These are phyloP conservation scores for Ophidiomyces ophidiicola DNA, from an alignment of 2,329 filamentous ascomycete species.

Conservation along the genomic window DNA sequence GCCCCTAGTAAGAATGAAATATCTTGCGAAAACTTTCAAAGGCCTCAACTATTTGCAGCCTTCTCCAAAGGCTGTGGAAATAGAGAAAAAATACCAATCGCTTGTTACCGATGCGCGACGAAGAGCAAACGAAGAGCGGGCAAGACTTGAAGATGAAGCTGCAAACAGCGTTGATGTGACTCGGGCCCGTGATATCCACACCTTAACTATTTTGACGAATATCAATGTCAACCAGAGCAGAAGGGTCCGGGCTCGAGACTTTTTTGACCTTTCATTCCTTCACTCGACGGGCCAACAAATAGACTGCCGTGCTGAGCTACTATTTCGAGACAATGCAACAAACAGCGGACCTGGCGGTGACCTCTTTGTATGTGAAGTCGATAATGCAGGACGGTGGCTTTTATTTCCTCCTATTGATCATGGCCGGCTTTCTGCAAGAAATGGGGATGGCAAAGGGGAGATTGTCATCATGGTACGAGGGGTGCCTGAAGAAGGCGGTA, in stretches of 20 bases:
- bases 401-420: slow-evolving; percentile 80
- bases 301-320: slow-evolving; percentile 75
- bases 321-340: slow-evolving; percentile 69
- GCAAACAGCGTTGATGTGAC: slow-evolving; percentile 72
- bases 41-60: slow-evolving; percentile 37
- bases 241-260: slow-evolving; percentile 79
- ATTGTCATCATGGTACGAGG: slow-evolving; percentile 82
- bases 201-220: slow-evolving; percentile 56
- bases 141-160: slow-evolving; percentile 70
- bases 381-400: slow-evolving; percentile 63
- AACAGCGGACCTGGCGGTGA: slow-evolving; percentile 60
- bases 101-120: slow-evolving; percentile 67
- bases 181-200: slow-evolving; percentile 65
- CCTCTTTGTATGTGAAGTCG: slow-evolving; percentile 84
- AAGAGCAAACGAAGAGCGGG: slow-evolving; percentile 59
- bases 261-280: slow-evolving; percentile 70
- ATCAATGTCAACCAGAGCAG: slow-evolving; percentile 62
- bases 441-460: slow-evolving; percentile 57
- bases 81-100: slow-evolving; percentile 53
- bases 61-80: slow-evolving; percentile 44
- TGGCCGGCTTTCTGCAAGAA: slow-evolving; percentile 63
- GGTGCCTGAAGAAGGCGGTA: slow-evolving; percentile 44
- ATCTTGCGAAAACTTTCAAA: slow-evolving; percentile 72
- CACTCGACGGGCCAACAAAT: slow-evolving; percentile 86
- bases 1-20: slow-evolving; percentile 76